Conservation (phyloP, 2,329 filamentous ascomycete species). For the Stylonectria norvegica region DNA sequence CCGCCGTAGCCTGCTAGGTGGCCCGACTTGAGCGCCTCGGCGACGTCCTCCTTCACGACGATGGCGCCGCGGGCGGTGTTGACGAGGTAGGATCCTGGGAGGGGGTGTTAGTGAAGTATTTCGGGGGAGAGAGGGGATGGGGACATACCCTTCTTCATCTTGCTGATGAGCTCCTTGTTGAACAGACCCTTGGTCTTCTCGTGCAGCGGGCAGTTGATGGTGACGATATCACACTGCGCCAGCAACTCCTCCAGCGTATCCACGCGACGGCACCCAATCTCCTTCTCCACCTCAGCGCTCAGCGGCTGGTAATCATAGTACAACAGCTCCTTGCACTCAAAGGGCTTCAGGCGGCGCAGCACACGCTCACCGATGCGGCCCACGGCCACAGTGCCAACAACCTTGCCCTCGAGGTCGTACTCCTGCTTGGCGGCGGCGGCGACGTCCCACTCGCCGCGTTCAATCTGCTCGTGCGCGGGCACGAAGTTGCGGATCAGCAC, state of each 20-base stretch:
- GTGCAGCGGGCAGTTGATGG: constrained; percentile 99
- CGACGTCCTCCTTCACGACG: constrained; percentile 98
- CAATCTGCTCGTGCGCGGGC: constrained; percentile 91
- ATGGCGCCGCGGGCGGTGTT: constrained; percentile 99
- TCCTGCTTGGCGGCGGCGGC: constrained; percentile 97
- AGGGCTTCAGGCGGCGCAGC: constrained; percentile 89
- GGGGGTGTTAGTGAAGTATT: too few species aligned
- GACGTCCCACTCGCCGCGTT: constrained; percentile 88
- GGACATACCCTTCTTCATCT: constrained; percentile 99
- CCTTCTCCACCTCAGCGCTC: constrained; percentile 77
- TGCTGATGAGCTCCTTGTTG: constrained; percentile 96
- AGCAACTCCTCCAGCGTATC: constrained; percentile 90
- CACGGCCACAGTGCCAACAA: constrained; percentile 94
- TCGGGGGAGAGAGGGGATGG: too few species aligned
- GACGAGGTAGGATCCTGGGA: constrained; percentile 83
- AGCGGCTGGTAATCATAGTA: constrained; percentile 99
- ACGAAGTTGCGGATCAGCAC: constrained; percentile 96
- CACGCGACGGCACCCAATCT: constrained; percentile 92
- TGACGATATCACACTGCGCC: constrained; percentile 91
- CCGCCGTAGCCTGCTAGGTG: constrained; percentile 88
- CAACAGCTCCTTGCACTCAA: constrained; percentile 98
- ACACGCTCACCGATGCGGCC: constrained; percentile 98
- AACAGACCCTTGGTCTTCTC: constrained; percentile 96
- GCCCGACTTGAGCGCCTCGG: constrained; percentile 84
- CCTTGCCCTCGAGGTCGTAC: constrained; percentile 95